Evolutionary conservation across 2,329 filamentous ascomycete genomes (phyloP), one percentile per base, ranked within the genome.

Genomic region (Rhynchosporium agropyri): DNA sequence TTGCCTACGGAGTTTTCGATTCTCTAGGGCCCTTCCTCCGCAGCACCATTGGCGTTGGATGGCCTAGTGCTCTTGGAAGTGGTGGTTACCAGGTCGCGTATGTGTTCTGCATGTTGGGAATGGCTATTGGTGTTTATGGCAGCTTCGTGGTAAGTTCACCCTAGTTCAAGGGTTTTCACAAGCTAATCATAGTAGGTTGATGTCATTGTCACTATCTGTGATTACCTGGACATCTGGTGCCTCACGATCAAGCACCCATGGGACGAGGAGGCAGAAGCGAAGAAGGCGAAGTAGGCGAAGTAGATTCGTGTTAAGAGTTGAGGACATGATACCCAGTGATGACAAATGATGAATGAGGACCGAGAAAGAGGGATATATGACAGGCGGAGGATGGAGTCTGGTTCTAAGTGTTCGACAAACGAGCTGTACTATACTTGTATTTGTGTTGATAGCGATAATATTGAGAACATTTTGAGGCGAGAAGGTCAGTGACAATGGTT

Each of bases 191-290:
- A n/a, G 28, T 62, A 82, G 80, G 77, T 96, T 38, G 95, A 98
- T 75, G 93, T 98, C 62, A 97, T 99, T 69, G 92, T 95, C 64
- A 96, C 92, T 36, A 98, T 99, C 71, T 99, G 95, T 78, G 95
- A 99, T 76, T 97, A 96, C 76, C 83, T 98, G 65, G 95, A 99
- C 75, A 99, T 99, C 69, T 98, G 92, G 92, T 99, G 95, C 75
- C 81, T 99, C 75, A 96, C 91, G 1, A 99, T 99, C 79, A 99
- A 99, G 84, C 88, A 98, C 71, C 86, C 85, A 28, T 81, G 83
- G 67, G 78, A 73, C 60, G 69, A 76, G 58, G 76, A 78, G 62
- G 73, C 74, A 4, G 69, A 75, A 36, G 64, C 67, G 31, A 74
- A 74, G 63, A 73, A 74, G 63, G 61, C 53, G 20, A 64, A 72